Conservation (phyloP, 192 early-diverging fungal genomes). For the Gaertneriomyces sp. region DNA sequence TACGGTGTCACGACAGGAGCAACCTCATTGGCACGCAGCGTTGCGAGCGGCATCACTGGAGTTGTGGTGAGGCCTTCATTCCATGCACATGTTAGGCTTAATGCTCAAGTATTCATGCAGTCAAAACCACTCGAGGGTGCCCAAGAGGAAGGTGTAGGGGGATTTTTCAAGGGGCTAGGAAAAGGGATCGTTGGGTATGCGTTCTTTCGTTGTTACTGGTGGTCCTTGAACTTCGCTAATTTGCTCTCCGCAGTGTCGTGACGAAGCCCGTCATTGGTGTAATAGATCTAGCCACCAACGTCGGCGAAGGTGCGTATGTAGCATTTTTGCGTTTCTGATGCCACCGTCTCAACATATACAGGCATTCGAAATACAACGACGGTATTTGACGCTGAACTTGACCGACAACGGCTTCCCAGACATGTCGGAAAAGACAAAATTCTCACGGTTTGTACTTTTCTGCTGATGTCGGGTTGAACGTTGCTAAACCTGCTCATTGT, state of each 20-base stretch:
- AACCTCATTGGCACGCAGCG: constrained; percentile 73
- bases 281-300: constrained; percentile 90
- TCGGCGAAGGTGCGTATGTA: constrained; percentile 66
- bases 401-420: constrained; percentile 81
- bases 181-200: constrained; percentile 86
- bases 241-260: constrained; percentile 53
- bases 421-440: constrained; percentile 82
- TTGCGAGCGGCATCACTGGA: constrained; percentile 84
- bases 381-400: constrained; percentile 77
- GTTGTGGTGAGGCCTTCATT: constrained; percentile 60
- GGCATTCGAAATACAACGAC: constrained; percentile 93
- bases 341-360: constrained; percentile 13
- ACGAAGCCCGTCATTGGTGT: constrained; percentile 96
- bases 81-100: background rate
- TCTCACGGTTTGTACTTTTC: constrained; percentile 49
- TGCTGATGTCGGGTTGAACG: background rate
- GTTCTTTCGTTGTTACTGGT: background rate
- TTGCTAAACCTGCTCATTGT: background rate
- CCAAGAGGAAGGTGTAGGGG: constrained; percentile 81
- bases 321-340: background rate
- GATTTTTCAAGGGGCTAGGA: constrained; percentile 93
- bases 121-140: constrained; percentile 82
- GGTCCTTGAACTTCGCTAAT: constrained; percentile 6
- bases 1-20: constrained; percentile 86
- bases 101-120: constrained; percentile 20